Evolutionary conservation across 1,139 yeast genomes (phyloP), one percentile per base, ranked within the genome.

Genomic region (Sugiyamaella grinbergsii): DNA sequence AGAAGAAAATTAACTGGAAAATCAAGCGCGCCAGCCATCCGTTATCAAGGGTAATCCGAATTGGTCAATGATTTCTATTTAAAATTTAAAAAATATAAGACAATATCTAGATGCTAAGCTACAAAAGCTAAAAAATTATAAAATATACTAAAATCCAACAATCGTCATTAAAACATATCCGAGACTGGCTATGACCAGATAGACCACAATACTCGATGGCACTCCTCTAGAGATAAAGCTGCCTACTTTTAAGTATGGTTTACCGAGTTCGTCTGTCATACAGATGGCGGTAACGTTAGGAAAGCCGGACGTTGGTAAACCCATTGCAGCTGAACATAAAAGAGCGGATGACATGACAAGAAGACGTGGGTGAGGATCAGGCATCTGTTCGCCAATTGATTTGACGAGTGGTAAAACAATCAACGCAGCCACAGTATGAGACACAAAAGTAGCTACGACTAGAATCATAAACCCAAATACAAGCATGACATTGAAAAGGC

Each of bases 271-370:
- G 67, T 91, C 96, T 5, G 89, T 80, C 82, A 89, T 81, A 53
- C 95, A 88, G 53, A 91, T 87, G 2, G 97, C 98, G 0, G 97
- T 90, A 39, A 91, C 96, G 62, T 91, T 91, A 15, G 98, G 98
- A 78, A 91, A 91, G 0, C 98, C 98, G 1, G 95, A 86, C 0
- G 98, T 91, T 23, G 98, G 98, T 54, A 91, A 75, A 8, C 95
- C 97, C 97, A 91, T 91, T 2, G 97, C 98, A 44, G 84, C 83
- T 0, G 96, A 88, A 58, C 96, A 88, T 55, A 91, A 70, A 60
- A 91, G 74, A 0, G 96, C 93, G 13, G 94, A 78, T 18, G 85
- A 81, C 93, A 91, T 85, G 45, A 91, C 85, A 62, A 91, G 73
- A 49, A 90, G 68, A 50, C 79, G 73, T 16, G 93, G 87, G 63